Base-by-base conservation (phyloP, 345 rosid species). In the Balakata baccata region DNA sequence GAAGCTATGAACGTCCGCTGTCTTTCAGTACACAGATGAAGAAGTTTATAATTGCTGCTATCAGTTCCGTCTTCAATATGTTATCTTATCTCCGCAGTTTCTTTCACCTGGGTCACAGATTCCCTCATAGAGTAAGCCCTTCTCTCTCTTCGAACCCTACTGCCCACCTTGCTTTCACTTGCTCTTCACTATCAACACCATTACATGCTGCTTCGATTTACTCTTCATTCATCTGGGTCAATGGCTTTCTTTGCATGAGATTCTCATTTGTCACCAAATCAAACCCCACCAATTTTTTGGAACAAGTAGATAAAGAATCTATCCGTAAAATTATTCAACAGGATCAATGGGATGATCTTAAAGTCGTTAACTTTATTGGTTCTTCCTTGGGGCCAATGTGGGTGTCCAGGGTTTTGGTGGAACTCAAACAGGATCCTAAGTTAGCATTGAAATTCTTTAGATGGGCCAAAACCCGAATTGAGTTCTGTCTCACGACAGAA, bases 391-490 rank as follows among this genome's bases (percentile, higher is more conserved):
- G 85, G 52, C 86, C 91, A 11, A 64, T 85, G 51, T 85, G 85
- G 87, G 89, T 83, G 29, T 78, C 89, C 2, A 82, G 79, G 87
- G 78, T 83, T 80, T 80, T 88, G 77, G 74, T 82, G 66, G 86
- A 79, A 66, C 67, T 90, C 34, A 83, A 77, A 74, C 63, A 83
- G 65, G 84, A 90, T 25, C 91, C 95, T 0, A 79, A 70, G 13
- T 83, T 82, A 70, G 87, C 95, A 29, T 68, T 86, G 76, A 86
- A 87, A 75, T 84, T 90, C 85, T 90, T 90, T 83, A 86, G 70
- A 46, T 80, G 89, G 91, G 87, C 85, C 8, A 87, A 75, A 81
- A 75, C 72, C 66, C 82, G 64, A 20, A 45, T 59, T 66, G 85
- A 85, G 80, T 87, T 84, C 77, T 64, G 75, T 20, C 90, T 80